Evolutionary conservation across 208 protist species (phyloP).

Genomic region (Crithidia thermophila): DNA sequence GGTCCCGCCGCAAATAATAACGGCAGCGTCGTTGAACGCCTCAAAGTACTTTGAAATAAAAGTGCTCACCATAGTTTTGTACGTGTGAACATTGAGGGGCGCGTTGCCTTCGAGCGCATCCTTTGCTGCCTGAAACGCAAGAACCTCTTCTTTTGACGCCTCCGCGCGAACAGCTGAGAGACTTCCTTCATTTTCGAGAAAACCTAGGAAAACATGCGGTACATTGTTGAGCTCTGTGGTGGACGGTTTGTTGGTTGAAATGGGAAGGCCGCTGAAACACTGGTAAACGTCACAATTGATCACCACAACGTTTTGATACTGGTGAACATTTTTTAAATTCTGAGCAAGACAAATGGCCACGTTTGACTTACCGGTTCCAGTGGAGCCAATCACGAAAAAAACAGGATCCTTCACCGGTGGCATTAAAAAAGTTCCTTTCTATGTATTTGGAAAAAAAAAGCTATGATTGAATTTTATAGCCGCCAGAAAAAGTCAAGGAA

Average conservation of each 20-base stretch:
- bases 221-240: slow-evolving; percentile 55
- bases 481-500: no score
- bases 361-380: slow-evolving; percentile 85
- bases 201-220: slow-evolving; percentile 79
- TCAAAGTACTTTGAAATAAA: slow-evolving; percentile 64
- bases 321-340: slow-evolving; percentile 30
- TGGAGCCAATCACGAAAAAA: slow-evolving; percentile 88
- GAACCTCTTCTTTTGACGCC: not conserved
- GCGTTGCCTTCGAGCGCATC: not conserved
- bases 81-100: slow-evolving; percentile 60
- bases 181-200: slow-evolving; percentile 47
- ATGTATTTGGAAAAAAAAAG: no score
- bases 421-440: slow-evolving; percentile 13
- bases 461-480: no score
- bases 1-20: slow-evolving; percentile 85
- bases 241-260: slow-evolving; percentile 88
- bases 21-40: slow-evolving; percentile 35
- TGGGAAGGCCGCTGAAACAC: slow-evolving; percentile 83
- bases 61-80: slow-evolving; percentile 42
- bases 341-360: slow-evolving; percentile 72
- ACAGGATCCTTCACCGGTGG: slow-evolving; percentile 34
- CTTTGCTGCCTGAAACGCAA: not conserved
- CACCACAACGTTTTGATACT: slow-evolving; percentile 72
- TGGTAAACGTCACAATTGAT: slow-evolving; percentile 92
- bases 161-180: slow-evolving; percentile 25